These are phyloP conservation scores for Calonectria pseudoreteaudii DNA, from an alignment of 2,329 filamentous ascomycete genomes.

Conservation along the genomic window DNA sequence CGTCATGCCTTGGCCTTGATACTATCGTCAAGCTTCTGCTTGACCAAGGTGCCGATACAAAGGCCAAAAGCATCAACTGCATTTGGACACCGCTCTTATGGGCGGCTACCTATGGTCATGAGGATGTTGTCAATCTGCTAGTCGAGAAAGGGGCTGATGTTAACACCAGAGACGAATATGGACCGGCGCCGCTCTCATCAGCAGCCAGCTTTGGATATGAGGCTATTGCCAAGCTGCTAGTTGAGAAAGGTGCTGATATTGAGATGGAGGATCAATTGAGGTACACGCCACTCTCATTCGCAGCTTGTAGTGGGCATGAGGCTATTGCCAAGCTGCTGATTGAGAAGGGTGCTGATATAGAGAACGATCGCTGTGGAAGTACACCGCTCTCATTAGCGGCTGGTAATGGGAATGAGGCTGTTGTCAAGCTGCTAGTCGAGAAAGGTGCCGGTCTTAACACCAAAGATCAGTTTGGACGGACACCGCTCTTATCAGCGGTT, in stretches of 20 bases:
- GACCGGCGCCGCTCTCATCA: no score
- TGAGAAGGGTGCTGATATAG: not conserved
- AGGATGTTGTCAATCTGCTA: no score
- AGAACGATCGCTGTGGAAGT: not conserved
- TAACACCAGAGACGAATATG: no score
- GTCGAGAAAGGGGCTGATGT: no score
- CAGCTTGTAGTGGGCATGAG: not conserved
- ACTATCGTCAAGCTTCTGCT: not conserved
- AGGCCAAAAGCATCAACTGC: not conserved
- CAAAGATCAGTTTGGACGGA: not conserved
- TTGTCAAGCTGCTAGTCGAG: conserved; percentile 9
- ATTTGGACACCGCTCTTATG: not conserved
- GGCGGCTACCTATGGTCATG: no score
- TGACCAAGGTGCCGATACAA: not conserved
- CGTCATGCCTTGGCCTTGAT: not conserved
- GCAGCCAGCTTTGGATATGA: no score
- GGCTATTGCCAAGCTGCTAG: no score
- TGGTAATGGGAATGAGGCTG: not conserved
- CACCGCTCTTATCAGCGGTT: not conserved
- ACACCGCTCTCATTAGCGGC: not conserved
- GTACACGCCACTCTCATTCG: not conserved
- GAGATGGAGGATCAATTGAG: no score
- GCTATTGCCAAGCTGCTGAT: not conserved
- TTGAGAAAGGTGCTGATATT: no score
- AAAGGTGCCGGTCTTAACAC: not conserved